Conservation (phyloP, 2,329 filamentous ascomycete species). For the Decorospora gaudefroyi region DNA sequence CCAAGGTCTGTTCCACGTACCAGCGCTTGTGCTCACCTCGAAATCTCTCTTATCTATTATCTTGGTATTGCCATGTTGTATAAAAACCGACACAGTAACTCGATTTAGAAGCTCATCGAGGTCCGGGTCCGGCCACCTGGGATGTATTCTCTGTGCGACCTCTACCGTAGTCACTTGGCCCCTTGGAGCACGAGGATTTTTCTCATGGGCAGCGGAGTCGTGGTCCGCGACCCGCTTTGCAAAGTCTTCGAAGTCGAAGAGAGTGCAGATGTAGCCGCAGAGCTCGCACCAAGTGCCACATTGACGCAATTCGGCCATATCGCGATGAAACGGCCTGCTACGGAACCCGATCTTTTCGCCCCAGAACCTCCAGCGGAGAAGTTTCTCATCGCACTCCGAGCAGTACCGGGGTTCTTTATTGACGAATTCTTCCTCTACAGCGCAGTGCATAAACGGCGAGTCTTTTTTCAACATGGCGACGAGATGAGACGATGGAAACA, state of each 20-base stretch:
- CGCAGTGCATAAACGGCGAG: not conserved
- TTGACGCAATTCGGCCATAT: not conserved
- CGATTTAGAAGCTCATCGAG: no score
- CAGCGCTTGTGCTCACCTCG: not conserved
- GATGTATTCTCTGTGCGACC: no score
- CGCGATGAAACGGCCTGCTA: not conserved
- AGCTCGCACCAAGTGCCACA: slow-evolving; percentile 1
- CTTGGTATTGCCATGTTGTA: no score
- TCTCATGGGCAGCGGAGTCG: not conserved
- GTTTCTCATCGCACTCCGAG: not conserved
- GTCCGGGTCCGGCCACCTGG: no score
- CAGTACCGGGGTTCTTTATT: not conserved
- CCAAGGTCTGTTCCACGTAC: no score
- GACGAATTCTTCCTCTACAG: no score
- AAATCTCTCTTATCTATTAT: no score
- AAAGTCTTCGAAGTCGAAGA: slow-evolving; percentile 1
- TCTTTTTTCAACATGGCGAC: not conserved
- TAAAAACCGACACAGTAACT: no score
- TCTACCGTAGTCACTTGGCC: no score
- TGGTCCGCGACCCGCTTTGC: not conserved
- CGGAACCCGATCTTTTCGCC: not conserved
- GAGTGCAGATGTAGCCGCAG: slow-evolving; percentile 5
- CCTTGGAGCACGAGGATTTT: not conserved
- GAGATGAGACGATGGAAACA: not conserved
- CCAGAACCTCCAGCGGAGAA: not conserved